These are phyloP conservation scores for Physcia stellaris DNA, from an alignment of 495 filamentous ascomycete species.

Conservation along the genomic window DNA sequence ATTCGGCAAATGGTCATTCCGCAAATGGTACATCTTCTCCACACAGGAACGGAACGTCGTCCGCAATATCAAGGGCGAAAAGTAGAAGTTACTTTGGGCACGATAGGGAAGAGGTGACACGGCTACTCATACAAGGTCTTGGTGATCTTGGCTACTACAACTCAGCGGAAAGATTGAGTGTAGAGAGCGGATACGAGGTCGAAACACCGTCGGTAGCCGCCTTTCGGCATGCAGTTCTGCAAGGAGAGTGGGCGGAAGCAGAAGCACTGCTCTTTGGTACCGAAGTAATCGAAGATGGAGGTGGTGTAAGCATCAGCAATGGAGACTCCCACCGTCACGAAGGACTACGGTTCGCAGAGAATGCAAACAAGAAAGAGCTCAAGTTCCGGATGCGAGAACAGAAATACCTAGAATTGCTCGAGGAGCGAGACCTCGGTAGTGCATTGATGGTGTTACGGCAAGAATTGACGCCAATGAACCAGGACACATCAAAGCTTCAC, in stretches of 20 bases:
- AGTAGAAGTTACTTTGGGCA: conserved; percentile 56
- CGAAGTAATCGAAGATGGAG: conserved; percentile 32
- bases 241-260: conserved; percentile 72
- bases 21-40: conserved; percentile 25
- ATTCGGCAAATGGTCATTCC: conserved; percentile 37
- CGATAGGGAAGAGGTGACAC: conserved; percentile 82
- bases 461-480: conserved; percentile 79
- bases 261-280: conserved; percentile 65
- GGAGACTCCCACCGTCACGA: conserved; percentile 10
- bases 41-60: conserved; percentile 33
- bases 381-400: conserved; percentile 78
- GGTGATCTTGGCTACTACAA: conserved; percentile 71
- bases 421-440: conserved; percentile 53
- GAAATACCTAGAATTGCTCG: conserved; percentile 87
- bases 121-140: conserved; percentile 84
- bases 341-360: conserved; percentile 38
- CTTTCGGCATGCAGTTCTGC: conserved; percentile 68
- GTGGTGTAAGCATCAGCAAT: conserved; percentile 27
- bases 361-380: conserved; percentile 46
- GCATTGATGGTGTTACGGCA: conserved; percentile 71
- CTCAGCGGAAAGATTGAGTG: conserved; percentile 57
- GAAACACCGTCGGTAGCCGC: conserved; percentile 75
- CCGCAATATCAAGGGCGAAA: conserved; percentile 21
- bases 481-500: conserved; percentile 63
- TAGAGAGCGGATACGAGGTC: conserved; percentile 78